These are phyloP conservation scores for Balamuthia mandrillaris DNA, from an alignment of 208 protist species.

Conservation along the genomic window DNA sequence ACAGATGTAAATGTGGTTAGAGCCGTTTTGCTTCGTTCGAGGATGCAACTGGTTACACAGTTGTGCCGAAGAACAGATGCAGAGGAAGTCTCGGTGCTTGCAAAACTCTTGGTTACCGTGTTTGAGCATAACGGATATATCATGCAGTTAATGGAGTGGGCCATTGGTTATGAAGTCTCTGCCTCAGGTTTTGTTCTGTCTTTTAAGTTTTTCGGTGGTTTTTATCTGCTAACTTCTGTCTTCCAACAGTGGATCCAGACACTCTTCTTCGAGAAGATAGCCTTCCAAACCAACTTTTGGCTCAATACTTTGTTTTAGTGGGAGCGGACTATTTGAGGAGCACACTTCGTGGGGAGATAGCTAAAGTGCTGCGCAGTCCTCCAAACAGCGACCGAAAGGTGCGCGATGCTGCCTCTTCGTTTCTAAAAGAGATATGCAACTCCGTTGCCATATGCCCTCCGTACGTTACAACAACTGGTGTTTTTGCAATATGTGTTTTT, in stretches of 20 bases:
- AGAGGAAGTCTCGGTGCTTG: neutral
- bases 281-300: slow-evolving; percentile 20
- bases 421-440: slow-evolving; percentile 22
- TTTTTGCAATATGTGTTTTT: no score
- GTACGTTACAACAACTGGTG: no score
- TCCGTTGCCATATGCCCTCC: neutral
- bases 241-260: neutral
- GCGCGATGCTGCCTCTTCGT: neutral
- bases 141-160: slow-evolving; percentile 1
- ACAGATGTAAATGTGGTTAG: no score
- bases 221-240: neutral
- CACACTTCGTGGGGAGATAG: neutral
- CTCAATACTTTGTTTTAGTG: neutral
- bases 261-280: slow-evolving; percentile 6
- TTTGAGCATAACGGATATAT: slow-evolving; percentile 1
- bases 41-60: slow-evolving; percentile 4
- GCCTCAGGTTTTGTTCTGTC: neutral
- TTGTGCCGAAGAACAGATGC: neutral
- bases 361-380: neutral
- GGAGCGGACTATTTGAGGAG: neutral
- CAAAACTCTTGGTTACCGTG: neutral
- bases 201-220: neutral
- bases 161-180: neutral
- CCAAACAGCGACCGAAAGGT: neutral
- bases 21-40: slow-evolving; percentile 4